These are phyloP conservation scores for Podospora anserina DNA, from an alignment of 495 filamentous ascomycete species.

Conservation along the genomic window DNA sequence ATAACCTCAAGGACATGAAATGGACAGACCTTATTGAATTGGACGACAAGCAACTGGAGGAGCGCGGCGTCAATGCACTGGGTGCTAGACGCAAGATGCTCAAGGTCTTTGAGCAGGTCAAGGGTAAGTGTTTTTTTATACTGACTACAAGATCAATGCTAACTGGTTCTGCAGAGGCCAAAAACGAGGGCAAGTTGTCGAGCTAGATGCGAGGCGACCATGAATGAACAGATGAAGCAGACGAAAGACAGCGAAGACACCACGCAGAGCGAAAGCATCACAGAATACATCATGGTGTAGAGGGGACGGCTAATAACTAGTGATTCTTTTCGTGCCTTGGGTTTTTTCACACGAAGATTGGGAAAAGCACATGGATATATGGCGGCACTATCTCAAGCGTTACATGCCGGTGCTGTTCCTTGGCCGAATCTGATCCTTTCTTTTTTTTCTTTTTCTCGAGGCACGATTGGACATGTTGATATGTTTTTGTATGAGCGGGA, in stretches of 20 bases:
- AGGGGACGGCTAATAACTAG: background rate
- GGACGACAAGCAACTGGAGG: slow-evolving; percentile 90
- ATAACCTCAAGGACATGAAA: slow-evolving; percentile 93
- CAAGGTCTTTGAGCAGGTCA: slow-evolving; percentile 97
- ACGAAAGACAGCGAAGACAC: background rate
- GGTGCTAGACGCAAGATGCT: slow-evolving; percentile 97
- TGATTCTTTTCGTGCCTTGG: background rate
- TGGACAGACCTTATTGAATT: slow-evolving; percentile 93
- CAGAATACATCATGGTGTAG: background rate
- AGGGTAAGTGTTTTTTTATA: slow-evolving; percentile 44
- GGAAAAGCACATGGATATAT: background rate
- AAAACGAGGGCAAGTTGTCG: slow-evolving; percentile 51
- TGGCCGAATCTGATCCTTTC: background rate
- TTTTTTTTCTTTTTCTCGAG: background rate
- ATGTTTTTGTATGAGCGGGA: background rate
- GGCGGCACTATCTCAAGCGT: background rate
- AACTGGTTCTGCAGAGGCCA: slow-evolving; percentile 26
- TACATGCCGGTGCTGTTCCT: background rate
- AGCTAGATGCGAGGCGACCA: slow-evolving; percentile 12
- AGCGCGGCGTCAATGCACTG: slow-evolving; percentile 89
- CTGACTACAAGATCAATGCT: slow-evolving; percentile 5
- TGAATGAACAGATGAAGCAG: background rate
- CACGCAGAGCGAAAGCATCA: background rate
- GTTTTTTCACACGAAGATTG: background rate
- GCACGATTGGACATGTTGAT: background rate